Percentiles rank a stretch among this genome's conserved stretches.
Conservation (phyloP, 345 rosid genomes). For the Gossypium rotundifolium region DNA sequence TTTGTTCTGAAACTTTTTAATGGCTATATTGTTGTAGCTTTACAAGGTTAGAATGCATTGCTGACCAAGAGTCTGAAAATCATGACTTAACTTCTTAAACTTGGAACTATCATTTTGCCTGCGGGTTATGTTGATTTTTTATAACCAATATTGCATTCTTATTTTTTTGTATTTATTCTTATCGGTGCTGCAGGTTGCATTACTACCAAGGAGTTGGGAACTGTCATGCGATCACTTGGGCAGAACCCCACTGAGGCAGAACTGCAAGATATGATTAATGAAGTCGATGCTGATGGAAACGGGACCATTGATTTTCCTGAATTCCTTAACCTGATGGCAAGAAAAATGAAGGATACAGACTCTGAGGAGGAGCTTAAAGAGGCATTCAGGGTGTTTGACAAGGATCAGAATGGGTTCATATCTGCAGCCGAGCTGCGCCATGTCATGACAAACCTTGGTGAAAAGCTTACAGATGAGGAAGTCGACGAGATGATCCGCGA, state of each 20-base stretch:
- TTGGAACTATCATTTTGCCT: background rate
- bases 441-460: slow-evolving; percentile 22
- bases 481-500: slow-evolving; percentile 23
- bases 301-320: slow-evolving; percentile 21
- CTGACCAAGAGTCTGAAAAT: background rate
- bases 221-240: slow-evolving; percentile 22
- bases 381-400: slow-evolving; percentile 22
- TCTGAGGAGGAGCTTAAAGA: slow-evolving; percentile 21
- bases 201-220: slow-evolving; percentile 22
- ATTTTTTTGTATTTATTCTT: background rate
- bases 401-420: slow-evolving; percentile 22
- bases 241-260: slow-evolving; percentile 25
- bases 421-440: slow-evolving; percentile 23
- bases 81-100: background rate
- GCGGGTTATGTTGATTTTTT: background rate
- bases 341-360: slow-evolving; percentile 22
- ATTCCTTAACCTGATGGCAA: slow-evolving; percentile 22
- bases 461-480: slow-evolving; percentile 22
- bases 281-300: slow-evolving; percentile 22
- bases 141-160: background rate
- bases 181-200: slow-evolving; percentile 13
- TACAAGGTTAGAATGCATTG: background rate
- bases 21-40: background rate
- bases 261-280: slow-evolving; percentile 23
- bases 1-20: background rate